These are phyloP conservation scores for Solanum hybrid DNA, from an alignment of 305 asterid species.

Conservation along the genomic window DNA sequence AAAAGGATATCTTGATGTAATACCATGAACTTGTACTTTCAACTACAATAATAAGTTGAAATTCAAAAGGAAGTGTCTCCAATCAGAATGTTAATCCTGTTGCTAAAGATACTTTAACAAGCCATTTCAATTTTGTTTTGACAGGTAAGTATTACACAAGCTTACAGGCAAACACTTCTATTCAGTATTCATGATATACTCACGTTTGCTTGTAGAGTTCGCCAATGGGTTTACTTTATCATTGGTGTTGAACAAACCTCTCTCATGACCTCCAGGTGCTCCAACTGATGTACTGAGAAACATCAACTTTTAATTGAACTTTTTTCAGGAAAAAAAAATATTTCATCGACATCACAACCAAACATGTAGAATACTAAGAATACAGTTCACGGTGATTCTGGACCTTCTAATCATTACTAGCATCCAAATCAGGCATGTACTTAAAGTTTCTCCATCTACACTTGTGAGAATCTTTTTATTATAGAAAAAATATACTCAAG, in stretches of 20 bases:
- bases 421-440: neutral
- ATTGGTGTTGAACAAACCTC: neutral
- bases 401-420: neutral
- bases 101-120: neutral
- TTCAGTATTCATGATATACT: neutral
- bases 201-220: constrained; percentile 1
- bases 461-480: neutral
- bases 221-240: neutral
- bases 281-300: constrained; percentile 7
- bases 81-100: neutral
- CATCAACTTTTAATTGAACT: neutral
- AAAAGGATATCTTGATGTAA: neutral
- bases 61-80: neutral
- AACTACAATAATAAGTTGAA: neutral
- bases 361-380: neutral
- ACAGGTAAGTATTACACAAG: neutral
- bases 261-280: neutral
- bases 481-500: neutral
- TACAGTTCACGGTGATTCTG: neutral
- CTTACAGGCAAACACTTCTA: neutral
- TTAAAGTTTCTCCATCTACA: neutral
- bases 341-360: neutral
- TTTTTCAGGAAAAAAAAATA: neutral
- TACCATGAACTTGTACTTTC: neutral
- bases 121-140: neutral